Evolutionary conservation across 139 green algal species (phyloP).

Genomic region (Asterochloris erici): DNA sequence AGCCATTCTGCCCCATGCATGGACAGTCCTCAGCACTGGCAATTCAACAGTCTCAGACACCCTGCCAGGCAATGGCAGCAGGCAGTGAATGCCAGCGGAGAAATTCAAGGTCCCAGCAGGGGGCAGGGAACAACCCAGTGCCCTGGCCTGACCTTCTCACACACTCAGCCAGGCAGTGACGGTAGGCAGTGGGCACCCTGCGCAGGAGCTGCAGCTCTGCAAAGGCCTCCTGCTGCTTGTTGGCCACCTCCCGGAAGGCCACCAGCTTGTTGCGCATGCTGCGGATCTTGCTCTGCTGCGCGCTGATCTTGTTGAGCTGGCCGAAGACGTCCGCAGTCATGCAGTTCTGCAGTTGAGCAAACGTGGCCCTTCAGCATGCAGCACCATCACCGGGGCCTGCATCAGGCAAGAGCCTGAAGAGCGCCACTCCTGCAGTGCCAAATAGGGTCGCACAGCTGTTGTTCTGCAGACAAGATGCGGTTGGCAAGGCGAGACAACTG

Average conservation of each 20-base stretch:
- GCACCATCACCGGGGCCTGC: no score
- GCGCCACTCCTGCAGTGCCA: background rate
- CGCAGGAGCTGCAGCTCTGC: slow-evolving; percentile 61
- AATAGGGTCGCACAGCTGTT: no score
- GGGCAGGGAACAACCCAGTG: background rate
- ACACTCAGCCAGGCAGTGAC: slow-evolving; percentile 77
- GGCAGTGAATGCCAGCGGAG: background rate
- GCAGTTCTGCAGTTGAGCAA: slow-evolving; percentile 41
- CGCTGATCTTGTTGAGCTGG: slow-evolving; percentile 74
- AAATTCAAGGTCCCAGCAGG: background rate
- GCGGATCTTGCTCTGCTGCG: slow-evolving; percentile 80
- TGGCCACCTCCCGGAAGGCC: slow-evolving; percentile 48
- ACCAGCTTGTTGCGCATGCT: slow-evolving; percentile 60
- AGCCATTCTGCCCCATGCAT: no score
- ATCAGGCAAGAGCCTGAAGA: background rate
- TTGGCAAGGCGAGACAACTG: no score
- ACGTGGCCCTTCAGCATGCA: background rate
- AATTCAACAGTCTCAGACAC: no score
- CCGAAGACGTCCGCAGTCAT: slow-evolving; percentile 73
- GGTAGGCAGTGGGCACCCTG: slow-evolving; percentile 71
- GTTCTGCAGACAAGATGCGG: no score
- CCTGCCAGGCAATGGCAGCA: background rate
- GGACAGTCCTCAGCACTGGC: no score
- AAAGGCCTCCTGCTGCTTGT: slow-evolving; percentile 61
- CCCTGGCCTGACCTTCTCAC: slow-evolving; percentile 45